phyloP scores from a whole-genome alignment of 2,329 filamentous ascomycete species.

The Claviceps sp. region DNA sequence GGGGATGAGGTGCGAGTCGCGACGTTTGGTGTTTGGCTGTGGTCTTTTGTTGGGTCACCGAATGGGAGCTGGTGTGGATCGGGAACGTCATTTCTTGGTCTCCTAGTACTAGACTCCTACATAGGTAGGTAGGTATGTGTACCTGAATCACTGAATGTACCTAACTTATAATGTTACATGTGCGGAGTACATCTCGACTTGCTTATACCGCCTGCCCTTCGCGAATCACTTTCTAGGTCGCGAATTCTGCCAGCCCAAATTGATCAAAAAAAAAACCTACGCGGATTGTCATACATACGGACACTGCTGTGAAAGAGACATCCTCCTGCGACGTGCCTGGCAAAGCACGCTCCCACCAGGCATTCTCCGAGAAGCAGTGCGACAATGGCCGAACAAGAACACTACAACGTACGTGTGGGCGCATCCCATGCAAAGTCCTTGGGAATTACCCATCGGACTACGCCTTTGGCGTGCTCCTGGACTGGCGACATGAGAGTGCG shows the following conservation, averaged over 20 bases:
- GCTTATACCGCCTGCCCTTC: neutral
- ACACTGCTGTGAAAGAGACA: no score
- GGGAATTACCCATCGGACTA: conserved; percentile 27
- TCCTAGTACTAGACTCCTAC: no score
- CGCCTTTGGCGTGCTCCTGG: conserved; percentile 24
- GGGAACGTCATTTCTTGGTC: no score
- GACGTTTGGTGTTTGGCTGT: no score
- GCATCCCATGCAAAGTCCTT: conserved; percentile 22
- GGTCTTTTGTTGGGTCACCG: no score
- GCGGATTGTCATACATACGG: no score
- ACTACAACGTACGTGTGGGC: conserved; percentile 17
- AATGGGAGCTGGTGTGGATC: no score
- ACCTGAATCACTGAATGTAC: neutral
- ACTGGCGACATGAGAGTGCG: conserved; percentile 26
- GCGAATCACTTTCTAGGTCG: neutral
- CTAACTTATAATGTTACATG: no score
- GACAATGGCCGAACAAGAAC: conserved; percentile 18
- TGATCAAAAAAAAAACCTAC: no score
- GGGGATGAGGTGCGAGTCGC: no score
- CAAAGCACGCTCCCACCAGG: no score
- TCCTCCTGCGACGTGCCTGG: neutral
- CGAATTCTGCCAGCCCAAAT: neutral
- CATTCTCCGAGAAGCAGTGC: neutral
- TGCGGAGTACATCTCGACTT: neutral
- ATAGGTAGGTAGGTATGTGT: no score